These are phyloP conservation scores for Psilocybe subaeruginosa DNA, from an alignment of 768 basidiomycete species.

Conservation along the genomic window DNA sequence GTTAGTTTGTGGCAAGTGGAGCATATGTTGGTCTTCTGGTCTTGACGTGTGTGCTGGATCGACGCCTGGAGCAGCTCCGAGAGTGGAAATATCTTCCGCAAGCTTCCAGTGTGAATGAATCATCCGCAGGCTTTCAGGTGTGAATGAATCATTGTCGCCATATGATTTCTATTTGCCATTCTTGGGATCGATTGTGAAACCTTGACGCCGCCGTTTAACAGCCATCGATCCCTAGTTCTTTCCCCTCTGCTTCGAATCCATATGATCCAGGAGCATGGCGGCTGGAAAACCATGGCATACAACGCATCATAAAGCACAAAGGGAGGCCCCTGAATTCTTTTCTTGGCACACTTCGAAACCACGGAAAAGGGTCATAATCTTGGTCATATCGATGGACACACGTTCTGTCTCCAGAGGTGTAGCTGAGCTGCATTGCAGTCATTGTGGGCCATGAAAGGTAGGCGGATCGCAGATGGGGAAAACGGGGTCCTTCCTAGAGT, in stretches of 20 bases:
- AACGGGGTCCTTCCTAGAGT: constrained; percentile 23
- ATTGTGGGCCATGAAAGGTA: constrained; percentile 25
- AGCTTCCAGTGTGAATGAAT: constrained; percentile 5
- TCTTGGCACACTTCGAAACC: constrained; percentile 14
- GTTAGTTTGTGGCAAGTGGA: constrained; percentile 8
- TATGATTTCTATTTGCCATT: constrained; percentile 13
- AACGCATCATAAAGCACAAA: constrained; percentile 1
- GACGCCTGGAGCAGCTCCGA: constrained; percentile 13
- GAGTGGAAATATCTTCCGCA: constrained; percentile 18
- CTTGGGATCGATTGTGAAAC: constrained; percentile 6
- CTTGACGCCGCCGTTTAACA: neutral
- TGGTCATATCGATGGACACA: constrained; percentile 26
- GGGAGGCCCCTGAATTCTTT: constrained; percentile 8
- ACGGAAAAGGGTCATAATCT: neutral
- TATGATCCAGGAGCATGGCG: constrained; percentile 18
- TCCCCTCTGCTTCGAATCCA: constrained; percentile 7
- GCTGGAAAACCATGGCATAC: constrained; percentile 7
- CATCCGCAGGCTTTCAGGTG: constrained; percentile 11
- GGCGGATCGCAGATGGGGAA: constrained; percentile 20
- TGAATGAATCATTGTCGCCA: constrained; percentile 7
- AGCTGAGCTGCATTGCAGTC: constrained; percentile 13
- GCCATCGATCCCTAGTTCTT: neutral
- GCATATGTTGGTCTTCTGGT: constrained; percentile 7
- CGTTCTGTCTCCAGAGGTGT: constrained; percentile 10
- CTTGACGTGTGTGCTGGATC: constrained; percentile 24